phyloP scores from a whole-genome alignment of 164 flowering plant genomes.

The Dillenia suffruticosa region DNA sequence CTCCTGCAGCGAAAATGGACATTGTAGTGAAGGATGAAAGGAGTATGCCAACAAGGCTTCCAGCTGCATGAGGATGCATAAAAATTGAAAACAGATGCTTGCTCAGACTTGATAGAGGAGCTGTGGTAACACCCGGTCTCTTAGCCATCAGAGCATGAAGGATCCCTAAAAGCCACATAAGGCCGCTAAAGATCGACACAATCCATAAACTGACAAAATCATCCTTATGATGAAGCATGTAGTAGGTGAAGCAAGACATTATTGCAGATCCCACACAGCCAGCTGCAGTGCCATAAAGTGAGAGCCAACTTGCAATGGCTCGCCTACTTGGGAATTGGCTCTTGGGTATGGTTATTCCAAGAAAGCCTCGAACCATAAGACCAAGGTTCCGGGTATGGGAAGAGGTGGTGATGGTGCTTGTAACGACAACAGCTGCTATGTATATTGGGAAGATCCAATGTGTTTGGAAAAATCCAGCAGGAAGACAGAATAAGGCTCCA shows the following conservation, averaged over 20 bases:
- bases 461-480: constrained; percentile 45
- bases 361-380: constrained; percentile 49
- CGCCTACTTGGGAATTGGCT: constrained; percentile 27
- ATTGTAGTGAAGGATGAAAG: constrained; percentile 48
- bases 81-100: constrained; percentile 28
- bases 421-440: constrained; percentile 32
- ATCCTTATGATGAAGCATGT: constrained; percentile 41
- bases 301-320: constrained; percentile 42
- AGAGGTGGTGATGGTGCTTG: constrained; percentile 29
- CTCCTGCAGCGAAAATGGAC: constrained; percentile 47
- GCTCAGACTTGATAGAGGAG: constrained; percentile 1
- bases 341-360: constrained; percentile 19
- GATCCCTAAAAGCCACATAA: constrained; percentile 44
- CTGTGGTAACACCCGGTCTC: constrained; percentile 11
- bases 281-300: constrained; percentile 43
- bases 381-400: constrained; percentile 62
- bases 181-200: constrained; percentile 67
- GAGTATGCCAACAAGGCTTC: constrained; percentile 30
- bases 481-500: constrained; percentile 60
- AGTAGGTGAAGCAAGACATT: constrained; percentile 51
- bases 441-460: constrained; percentile 49
- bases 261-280: constrained; percentile 54
- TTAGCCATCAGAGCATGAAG: constrained; percentile 21
- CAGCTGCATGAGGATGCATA: constrained; percentile 45
- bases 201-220: constrained; percentile 44